These are phyloP conservation scores for Leishmania aethiopica DNA, from an alignment of 208 protist species.

Conservation along the genomic window DNA sequence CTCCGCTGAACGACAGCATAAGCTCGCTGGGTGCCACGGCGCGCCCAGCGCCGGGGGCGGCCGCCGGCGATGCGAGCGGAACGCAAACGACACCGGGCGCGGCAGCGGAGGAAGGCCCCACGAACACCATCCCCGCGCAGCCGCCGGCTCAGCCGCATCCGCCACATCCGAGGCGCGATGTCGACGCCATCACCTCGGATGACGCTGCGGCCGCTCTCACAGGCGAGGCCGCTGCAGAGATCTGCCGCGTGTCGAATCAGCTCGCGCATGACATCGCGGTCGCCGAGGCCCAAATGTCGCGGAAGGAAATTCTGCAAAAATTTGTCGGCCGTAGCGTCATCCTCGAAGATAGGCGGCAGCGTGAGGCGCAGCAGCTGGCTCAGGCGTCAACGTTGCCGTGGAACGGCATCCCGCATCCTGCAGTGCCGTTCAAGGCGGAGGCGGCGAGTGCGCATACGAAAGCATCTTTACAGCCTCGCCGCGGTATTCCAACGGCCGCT, in stretches of 20 bases:
- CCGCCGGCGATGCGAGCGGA: not conserved
- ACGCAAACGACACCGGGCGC: not conserved
- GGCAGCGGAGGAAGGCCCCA: not conserved
- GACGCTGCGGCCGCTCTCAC: not conserved
- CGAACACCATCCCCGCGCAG: not conserved
- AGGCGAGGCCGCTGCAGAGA: not conserved
- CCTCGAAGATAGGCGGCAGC: conserved; percentile 46
- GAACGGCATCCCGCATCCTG: conserved; percentile 3
- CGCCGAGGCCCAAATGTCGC: not conserved
- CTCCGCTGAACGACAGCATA: not conserved
- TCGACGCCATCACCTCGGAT: not conserved
- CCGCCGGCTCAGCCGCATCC: not conserved
- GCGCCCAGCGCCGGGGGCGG: not conserved
- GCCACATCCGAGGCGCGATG: not conserved
- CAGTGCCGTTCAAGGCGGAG: not conserved
- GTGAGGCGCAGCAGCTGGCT: conserved; percentile 27
- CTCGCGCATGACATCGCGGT: conserved; percentile 22
- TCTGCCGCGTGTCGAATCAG: conserved; percentile 15
- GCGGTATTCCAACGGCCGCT: not conserved
- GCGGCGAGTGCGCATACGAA: not conserved
- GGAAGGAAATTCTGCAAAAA: conserved; percentile 37
- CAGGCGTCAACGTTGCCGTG: conserved; percentile 10
- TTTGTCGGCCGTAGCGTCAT: conserved; percentile 68
- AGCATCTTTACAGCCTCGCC: not conserved
- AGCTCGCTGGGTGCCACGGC: not conserved